phyloP scores from a whole-genome alignment of 768 basidiomycete genomes.

The Gyrodon lividus region DNA sequence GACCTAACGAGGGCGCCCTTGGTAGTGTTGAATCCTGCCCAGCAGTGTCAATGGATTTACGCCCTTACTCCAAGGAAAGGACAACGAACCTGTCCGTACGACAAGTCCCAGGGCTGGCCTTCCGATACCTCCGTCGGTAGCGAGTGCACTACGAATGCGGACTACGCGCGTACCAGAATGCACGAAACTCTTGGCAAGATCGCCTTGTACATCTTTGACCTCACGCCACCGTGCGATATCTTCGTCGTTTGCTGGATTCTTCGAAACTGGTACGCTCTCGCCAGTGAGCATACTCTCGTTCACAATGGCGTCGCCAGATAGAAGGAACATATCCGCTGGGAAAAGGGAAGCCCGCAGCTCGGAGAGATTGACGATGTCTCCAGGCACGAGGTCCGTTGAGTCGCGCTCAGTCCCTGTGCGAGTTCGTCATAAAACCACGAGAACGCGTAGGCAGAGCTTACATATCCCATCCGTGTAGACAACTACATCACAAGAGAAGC shows the following conservation, averaged over 20 bases:
- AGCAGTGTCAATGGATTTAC: conserved; percentile 8
- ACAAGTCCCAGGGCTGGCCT: conserved; percentile 79
- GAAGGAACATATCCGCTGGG: conserved; percentile 88
- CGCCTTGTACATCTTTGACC: conserved; percentile 53
- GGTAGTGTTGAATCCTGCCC: conserved; percentile 89
- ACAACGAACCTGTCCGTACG: conserved; percentile 70
- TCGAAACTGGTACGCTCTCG: conserved; percentile 96
- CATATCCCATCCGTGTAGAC: conserved; percentile 71
- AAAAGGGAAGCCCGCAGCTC: conserved; percentile 68
- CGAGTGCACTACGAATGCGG: conserved; percentile 67
- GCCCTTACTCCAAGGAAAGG: background rate
- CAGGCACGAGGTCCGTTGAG: conserved; percentile 82
- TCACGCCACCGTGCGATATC: conserved; percentile 71
- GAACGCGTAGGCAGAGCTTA: conserved; percentile 36
- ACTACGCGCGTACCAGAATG: conserved; percentile 92
- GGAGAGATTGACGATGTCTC: conserved; percentile 90
- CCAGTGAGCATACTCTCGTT: conserved; percentile 99
- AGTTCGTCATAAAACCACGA: conserved; percentile 3
- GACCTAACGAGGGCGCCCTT: conserved; percentile 95
- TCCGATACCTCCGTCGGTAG: conserved; percentile 49
- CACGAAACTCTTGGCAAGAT: conserved; percentile 79
- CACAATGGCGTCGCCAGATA: conserved; percentile 95
- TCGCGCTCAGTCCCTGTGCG: conserved; percentile 63
- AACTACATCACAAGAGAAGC: conserved; percentile 75
- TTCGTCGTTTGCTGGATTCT: conserved; percentile 79